Percentiles rank a stretch among this genome's conserved stretches.
These are phyloP conservation scores for Chaetomiaceae sp. DNA, from an alignment of 2,329 filamentous ascomycete species.

Conservation along the genomic window DNA sequence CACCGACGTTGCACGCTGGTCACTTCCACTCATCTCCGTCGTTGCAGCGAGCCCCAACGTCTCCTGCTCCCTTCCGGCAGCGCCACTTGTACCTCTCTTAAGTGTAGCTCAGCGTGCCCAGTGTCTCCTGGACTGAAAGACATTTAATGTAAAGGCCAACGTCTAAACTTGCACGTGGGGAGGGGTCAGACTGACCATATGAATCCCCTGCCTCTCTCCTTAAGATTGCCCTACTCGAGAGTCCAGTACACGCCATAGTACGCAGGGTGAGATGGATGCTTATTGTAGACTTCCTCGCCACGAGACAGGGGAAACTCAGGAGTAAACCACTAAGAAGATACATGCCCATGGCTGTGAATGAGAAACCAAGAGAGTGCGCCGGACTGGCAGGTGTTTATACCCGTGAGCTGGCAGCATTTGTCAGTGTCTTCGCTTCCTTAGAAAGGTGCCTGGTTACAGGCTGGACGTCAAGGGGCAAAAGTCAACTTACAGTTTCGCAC, in stretches of 20 bases:
- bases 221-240: conserved; percentile 3
- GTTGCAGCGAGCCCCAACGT: no score
- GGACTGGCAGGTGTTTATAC: conserved; percentile 14
- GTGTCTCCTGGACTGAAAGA: background rate
- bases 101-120: no score
- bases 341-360: conserved; percentile 13
- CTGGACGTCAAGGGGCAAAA: no score
- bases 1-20: no score
- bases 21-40: no score
- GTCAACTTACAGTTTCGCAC: conserved; percentile 15
- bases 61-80: no score
- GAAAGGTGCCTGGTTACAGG: no score
- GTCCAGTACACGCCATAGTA: conserved; percentile 15
- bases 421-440: no score
- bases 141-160: background rate
- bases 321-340: conserved; percentile 14
- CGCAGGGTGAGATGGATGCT: no score
- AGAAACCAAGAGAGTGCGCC: conserved; percentile 20
- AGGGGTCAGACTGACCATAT: background rate
- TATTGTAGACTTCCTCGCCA: no score
- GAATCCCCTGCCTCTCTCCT: background rate
- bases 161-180: background rate
- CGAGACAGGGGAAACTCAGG: no score
- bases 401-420: conserved; percentile 6
- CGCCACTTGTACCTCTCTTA: no score